A percentile compares a stretch with the other conserved stretches of the same genome.
phyloP scores from a whole-genome alignment of 2,329 filamentous ascomycete species.

The Talaromyces sp. region DNA sequence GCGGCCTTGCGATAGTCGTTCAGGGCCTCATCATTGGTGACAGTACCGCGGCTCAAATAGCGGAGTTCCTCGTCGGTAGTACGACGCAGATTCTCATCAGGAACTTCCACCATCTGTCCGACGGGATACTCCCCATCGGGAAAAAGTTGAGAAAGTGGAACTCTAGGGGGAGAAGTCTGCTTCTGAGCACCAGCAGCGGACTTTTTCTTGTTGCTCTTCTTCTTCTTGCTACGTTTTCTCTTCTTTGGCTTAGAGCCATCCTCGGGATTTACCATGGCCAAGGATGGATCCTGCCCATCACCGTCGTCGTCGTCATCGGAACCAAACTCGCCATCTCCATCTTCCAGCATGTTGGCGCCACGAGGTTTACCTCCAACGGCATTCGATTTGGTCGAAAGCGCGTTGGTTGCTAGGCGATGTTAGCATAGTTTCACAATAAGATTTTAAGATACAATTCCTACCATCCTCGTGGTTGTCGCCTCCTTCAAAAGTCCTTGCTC shows the following conservation, averaged over 20 bases:
- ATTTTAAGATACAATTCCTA: background rate
- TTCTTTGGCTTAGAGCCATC: constrained; percentile 46
- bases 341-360: constrained; percentile 40
- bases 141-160: constrained; percentile 47
- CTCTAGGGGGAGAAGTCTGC: constrained; percentile 48
- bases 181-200: constrained; percentile 23
- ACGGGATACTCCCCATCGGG: constrained; percentile 42
- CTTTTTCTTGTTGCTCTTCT: constrained; percentile 19
- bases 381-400: constrained; percentile 22
- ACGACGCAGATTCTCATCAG: constrained; percentile 44
- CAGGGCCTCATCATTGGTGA: constrained; percentile 49
- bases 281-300: constrained; percentile 22
- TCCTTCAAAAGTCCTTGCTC: constrained; percentile 16
- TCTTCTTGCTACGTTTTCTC: constrained; percentile 37
- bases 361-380: constrained; percentile 41
- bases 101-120: constrained; percentile 43
- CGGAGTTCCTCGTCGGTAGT: constrained; percentile 49
- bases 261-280: constrained; percentile 21
- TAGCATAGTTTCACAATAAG: background rate
- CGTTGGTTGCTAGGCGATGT: constrained; percentile 2
- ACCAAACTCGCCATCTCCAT: constrained; percentile 44
- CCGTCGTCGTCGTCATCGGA: constrained; percentile 27
- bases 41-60: constrained; percentile 37
- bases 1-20: constrained; percentile 55
- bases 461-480: constrained; percentile 15